These are phyloP conservation scores for Ophioceras dolichostomum DNA, from an alignment of 2,329 filamentous ascomycete species.

Conservation along the genomic window DNA sequence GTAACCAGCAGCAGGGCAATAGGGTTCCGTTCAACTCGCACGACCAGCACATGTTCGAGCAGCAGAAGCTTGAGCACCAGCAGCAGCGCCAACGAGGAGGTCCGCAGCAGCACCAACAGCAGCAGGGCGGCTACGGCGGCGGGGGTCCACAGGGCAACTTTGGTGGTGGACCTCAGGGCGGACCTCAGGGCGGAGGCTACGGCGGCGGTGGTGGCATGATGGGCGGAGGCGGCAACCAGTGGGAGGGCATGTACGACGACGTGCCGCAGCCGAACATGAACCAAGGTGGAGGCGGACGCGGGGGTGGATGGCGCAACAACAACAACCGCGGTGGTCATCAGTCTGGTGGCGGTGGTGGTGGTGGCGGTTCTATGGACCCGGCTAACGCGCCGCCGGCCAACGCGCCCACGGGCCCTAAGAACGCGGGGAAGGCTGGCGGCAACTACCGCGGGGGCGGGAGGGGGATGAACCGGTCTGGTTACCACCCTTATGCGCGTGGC, in stretches of 20 bases:
- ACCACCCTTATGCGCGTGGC: constrained; percentile 55
- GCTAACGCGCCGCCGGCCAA: constrained; percentile 58
- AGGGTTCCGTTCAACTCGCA: constrained; percentile 51
- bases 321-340: constrained; percentile 9
- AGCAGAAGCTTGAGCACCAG: constrained; percentile 61
- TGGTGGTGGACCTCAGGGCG: too few relatives aligned
- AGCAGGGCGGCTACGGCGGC: constrained; percentile 19
- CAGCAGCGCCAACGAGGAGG: too few relatives aligned
- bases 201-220: too few relatives aligned
- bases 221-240: constrained; percentile 55
- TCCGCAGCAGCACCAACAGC: constrained; percentile 12
- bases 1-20: too few relatives aligned
- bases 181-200: too few relatives aligned
- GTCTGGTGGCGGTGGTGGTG: constrained; percentile 29
- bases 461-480: constrained; percentile 61
- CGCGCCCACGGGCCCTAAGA: constrained; percentile 91
- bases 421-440: constrained; percentile 78
- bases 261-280: constrained; percentile 65
- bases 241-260: constrained; percentile 98
- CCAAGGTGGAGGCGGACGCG: constrained; percentile 33
- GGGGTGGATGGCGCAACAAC: constrained; percentile 22
- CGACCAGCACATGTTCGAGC: constrained; percentile 64
- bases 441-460: constrained; percentile 89
- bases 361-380: constrained; percentile 37
- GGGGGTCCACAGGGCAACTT: too few relatives aligned